Conservation (phyloP, 1,139 yeast species). For the Entelexis sorbosivorans region DNA sequence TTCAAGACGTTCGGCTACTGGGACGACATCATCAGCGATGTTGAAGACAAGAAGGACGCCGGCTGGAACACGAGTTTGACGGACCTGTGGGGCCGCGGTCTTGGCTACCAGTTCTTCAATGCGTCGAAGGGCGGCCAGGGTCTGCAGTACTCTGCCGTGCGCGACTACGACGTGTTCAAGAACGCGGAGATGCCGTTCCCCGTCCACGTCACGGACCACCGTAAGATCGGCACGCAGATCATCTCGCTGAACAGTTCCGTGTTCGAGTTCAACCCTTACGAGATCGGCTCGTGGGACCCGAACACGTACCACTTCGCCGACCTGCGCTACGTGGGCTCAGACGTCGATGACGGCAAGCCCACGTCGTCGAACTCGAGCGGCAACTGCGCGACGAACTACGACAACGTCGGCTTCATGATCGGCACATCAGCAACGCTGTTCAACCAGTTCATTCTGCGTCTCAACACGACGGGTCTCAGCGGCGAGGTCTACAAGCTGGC, state of each 20-base stretch:
- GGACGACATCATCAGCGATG: conserved; percentile 42
- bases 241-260: conserved; percentile 59
- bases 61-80: conserved; percentile 71
- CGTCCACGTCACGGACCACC: conserved; percentile 71
- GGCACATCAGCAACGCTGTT: conserved; percentile 68
- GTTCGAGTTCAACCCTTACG: conserved; percentile 75
- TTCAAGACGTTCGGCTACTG: conserved; percentile 40
- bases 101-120: conserved; percentile 63
- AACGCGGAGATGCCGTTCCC: conserved; percentile 80
- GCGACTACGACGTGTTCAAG: conserved; percentile 39
- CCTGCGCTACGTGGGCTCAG: conserved; percentile 58
- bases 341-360: conserved; percentile 42
- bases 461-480: conserved; percentile 33
- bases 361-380: conserved; percentile 34
- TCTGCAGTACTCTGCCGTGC: conserved; percentile 33
- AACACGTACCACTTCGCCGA: conserved; percentile 56
- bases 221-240: conserved; percentile 51
- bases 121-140: conserved; percentile 51
- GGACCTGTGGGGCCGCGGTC: conserved; percentile 89
- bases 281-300: conserved; percentile 78
- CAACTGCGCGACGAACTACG: conserved; percentile 48
- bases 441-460: conserved; percentile 39
- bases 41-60: conserved; percentile 54
- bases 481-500: conserved; percentile 38
- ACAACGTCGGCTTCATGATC: conserved; percentile 59